Conservation (phyloP, 352 stramenopile species). For the Globisporangium middletonii region DNA sequence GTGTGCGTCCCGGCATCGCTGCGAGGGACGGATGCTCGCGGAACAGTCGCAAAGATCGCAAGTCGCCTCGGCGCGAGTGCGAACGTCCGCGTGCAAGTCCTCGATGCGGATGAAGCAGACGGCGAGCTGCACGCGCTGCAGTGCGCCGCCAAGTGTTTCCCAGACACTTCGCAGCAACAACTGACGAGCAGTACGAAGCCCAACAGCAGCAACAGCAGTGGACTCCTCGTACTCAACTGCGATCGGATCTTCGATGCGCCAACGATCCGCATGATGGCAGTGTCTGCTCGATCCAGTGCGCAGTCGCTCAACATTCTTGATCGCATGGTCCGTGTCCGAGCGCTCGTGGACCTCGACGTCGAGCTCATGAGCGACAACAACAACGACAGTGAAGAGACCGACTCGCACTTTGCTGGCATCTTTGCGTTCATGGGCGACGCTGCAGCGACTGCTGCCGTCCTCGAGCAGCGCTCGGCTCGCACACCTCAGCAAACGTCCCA, state of each 20-base stretch:
- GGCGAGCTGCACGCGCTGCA: conserved; percentile 2
- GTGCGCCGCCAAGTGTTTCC: neutral
- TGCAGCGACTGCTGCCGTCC: neutral
- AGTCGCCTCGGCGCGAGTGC: conserved; percentile 3
- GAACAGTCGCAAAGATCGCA: neutral
- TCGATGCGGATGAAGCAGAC: conserved; percentile 1
- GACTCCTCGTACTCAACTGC: conserved; percentile 13
- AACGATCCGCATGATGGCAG: conserved; percentile 23
- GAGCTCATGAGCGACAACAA: conserved; percentile 4
- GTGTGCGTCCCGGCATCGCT: conserved; percentile 6
- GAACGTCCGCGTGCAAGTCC: conserved; percentile 9
- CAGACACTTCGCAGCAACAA: neutral
- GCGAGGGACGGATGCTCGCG: neutral
- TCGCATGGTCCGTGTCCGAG: conserved; percentile 5
- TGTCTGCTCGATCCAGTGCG: neutral
- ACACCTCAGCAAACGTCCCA: conserved; percentile 2
- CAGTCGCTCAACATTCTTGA: neutral
- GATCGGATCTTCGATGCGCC: conserved; percentile 17
- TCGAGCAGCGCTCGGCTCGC: neutral
- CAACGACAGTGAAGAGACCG: neutral
- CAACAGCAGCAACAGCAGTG: conserved; percentile 7
- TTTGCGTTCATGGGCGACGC: conserved; percentile 11
- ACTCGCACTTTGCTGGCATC: conserved; percentile 11
- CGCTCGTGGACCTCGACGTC: conserved; percentile 21
- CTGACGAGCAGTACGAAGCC: neutral